These are phyloP conservation scores for Dothideomycetidae sp. DNA, from an alignment of 2,329 filamentous ascomycete species.

Conservation along the genomic window DNA sequence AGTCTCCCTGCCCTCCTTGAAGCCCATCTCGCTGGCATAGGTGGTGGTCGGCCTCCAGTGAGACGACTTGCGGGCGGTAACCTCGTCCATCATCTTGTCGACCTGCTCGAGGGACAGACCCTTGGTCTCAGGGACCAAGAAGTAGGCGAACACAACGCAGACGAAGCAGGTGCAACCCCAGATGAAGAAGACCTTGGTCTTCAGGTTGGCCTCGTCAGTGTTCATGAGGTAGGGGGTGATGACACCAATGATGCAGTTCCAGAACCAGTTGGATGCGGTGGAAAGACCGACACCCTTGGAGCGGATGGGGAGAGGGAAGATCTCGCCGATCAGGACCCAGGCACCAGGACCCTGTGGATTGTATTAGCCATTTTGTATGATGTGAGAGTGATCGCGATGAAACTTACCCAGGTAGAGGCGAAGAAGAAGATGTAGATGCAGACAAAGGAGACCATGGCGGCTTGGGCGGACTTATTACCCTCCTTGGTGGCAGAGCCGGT, in stretches of 20 bases:
- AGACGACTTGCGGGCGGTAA: conserved; percentile 27
- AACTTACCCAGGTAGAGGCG: conserved; percentile 70
- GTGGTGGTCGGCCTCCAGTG: conserved; percentile 20
- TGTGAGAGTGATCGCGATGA: conserved; percentile 8
- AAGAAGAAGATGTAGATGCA: conserved; percentile 91
- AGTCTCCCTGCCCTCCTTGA: conserved; percentile 12
- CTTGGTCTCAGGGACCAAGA: conserved; percentile 27
- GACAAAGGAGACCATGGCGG: conserved; percentile 62
- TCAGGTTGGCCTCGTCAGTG: conserved; percentile 39
- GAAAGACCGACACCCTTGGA: conserved; percentile 56
- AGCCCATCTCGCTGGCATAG: conserved; percentile 18
- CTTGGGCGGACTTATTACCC: conserved; percentile 37
- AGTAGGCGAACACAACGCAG: conserved; percentile 24
- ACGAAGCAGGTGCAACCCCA: conserved; percentile 26
- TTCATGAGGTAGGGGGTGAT: conserved; percentile 62
- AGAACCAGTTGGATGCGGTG: conserved; percentile 82
- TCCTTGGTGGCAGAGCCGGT: conserved; percentile 28
- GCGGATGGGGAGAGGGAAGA: conserved; percentile 56
- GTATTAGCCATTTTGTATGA: conserved; percentile 25
- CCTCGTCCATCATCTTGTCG: conserved; percentile 32
- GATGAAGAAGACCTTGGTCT: conserved; percentile 33
- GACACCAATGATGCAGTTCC: conserved; percentile 59
- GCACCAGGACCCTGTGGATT: conserved; percentile 56
- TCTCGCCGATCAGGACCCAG: conserved; percentile 57
- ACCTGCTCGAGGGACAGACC: conserved; percentile 27